These are phyloP conservation scores for Nidularia pulvinata DNA, from an alignment of 768 basidiomycete genomes.

Conservation along the genomic window DNA sequence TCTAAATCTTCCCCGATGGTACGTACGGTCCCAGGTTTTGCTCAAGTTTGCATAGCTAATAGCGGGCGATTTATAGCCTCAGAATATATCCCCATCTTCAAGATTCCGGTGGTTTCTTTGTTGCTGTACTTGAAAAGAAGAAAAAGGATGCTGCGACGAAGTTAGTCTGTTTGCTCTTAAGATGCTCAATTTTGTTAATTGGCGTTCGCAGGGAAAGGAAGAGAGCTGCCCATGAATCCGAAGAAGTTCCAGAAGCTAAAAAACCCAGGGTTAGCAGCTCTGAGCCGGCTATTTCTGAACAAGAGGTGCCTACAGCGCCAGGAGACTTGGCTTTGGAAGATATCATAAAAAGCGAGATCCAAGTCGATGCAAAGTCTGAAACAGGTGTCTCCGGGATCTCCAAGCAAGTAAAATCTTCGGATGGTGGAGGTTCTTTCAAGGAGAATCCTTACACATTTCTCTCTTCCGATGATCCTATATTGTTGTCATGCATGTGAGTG, in stretches of 20 bases:
- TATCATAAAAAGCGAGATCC: neutral
- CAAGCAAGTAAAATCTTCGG: constrained; percentile 6
- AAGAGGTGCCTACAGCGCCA: neutral
- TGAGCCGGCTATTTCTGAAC: neutral
- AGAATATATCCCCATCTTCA: constrained; percentile 95
- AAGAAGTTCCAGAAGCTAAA: constrained; percentile 46
- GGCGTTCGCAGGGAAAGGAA: constrained; percentile 39
- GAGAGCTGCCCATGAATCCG: constrained; percentile 42
- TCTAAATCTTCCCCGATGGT: constrained; percentile 78
- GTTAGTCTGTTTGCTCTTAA: neutral
- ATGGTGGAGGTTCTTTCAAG: constrained; percentile 55
- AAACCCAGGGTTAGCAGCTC: constrained; percentile 37
- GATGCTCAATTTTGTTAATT: neutral
- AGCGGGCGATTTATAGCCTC: constrained; percentile 46
- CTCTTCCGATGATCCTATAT: constrained; percentile 63
- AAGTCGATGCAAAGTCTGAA: no score
- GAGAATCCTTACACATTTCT: constrained; percentile 94
- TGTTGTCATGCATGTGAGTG: constrained; percentile 73
- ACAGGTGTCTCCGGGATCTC: neutral
- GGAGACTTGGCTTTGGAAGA: neutral
- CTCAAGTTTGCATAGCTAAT: neutral
- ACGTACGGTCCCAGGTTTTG: constrained; percentile 8
- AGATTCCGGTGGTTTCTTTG: constrained; percentile 97
- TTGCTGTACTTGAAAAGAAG: constrained; percentile 80
- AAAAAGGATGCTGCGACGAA: neutral